Evolutionary conservation across 441 rosid species (phyloP).

Genomic region (Brassica balearica): DNA sequence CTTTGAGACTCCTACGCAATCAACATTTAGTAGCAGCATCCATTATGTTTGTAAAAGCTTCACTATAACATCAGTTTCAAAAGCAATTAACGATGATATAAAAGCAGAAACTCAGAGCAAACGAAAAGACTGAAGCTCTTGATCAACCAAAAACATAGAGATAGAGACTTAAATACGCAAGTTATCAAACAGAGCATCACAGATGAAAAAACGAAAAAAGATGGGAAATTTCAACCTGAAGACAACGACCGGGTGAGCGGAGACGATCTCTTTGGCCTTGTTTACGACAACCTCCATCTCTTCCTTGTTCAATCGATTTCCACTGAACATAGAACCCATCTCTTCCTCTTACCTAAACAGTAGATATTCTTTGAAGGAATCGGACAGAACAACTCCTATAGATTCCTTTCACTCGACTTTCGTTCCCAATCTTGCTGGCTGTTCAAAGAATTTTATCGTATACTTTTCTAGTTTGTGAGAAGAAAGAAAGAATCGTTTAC

Average conservation of each 20-base stretch:
- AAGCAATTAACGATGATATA: no score
- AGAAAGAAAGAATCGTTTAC: neutral
- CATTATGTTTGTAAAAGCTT: no score
- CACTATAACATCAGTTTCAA: no score
- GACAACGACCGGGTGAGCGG: constrained; percentile 66
- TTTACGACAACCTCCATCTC: constrained; percentile 50
- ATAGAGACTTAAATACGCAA: neutral
- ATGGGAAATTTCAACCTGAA: constrained; percentile 52
- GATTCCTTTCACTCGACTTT: constrained; percentile 17
- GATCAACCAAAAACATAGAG: neutral
- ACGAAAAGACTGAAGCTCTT: constrained; percentile 16
- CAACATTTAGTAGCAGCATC: no score
- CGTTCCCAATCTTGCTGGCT: constrained; percentile 3
- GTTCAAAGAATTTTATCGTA: neutral
- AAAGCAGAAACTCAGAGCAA: neutral
- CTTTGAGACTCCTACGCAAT: no score
- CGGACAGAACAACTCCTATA: neutral
- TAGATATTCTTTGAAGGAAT: neutral
- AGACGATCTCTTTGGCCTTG: constrained; percentile 63
- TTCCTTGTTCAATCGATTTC: constrained; percentile 51
- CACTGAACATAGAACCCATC: constrained; percentile 62
- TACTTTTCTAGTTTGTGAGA: neutral
- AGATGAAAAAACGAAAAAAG: neutral
- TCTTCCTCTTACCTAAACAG: neutral
- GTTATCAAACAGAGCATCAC: neutral